A percentile compares a stretch with the other conserved stretches of the same genome.
Conservation (phyloP, 2,329 filamentous ascomycete genomes). For the Neopestalotiopsis rosae region DNA sequence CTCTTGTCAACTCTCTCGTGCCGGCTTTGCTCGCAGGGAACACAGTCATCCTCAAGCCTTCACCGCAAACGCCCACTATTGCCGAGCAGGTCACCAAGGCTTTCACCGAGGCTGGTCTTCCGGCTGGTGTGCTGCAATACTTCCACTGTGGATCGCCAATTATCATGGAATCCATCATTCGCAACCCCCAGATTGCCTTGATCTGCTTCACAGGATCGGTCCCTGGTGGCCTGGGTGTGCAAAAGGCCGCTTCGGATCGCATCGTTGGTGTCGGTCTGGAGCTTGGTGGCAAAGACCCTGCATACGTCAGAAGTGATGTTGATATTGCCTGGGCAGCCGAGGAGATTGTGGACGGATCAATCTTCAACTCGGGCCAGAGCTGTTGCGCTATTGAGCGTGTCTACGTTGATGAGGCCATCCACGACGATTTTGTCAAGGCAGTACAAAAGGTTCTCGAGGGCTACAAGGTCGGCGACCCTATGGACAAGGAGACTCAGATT, state of each 20-base stretch:
- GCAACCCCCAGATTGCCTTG: constrained; percentile 76
- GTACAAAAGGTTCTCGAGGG: constrained; percentile 79
- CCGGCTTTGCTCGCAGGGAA: constrained; percentile 92
- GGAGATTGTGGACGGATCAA: constrained; percentile 92
- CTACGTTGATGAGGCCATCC: constrained; percentile 85
- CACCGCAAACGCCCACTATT: constrained; percentile 91
- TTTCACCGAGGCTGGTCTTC: constrained; percentile 82
- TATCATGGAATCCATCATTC: constrained; percentile 79
- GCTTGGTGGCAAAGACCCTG: constrained; percentile 93
- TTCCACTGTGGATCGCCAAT: constrained; percentile 85
- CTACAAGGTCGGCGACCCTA: constrained; percentile 89
- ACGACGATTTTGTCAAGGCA: constrained; percentile 81
- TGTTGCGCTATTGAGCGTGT: constrained; percentile 93
- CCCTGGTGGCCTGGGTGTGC: constrained; percentile 83
- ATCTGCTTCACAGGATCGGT: constrained; percentile 96
- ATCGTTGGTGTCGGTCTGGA: constrained; percentile 88
- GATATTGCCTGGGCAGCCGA: constrained; percentile 90
- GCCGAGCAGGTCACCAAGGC: constrained; percentile 81
- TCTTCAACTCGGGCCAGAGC: constrained; percentile 98
- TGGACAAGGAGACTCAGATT: constrained; percentile 78
- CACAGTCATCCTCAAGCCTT: constrained; percentile 91
- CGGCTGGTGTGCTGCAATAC: constrained; percentile 84
- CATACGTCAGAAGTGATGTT: constrained; percentile 85
- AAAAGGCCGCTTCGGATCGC: constrained; percentile 82
- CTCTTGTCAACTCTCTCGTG: constrained; percentile 89